These are phyloP conservation scores for Zoysia matrella DNA, from an alignment of 202 grass and related monocot genomes.

Conservation along the genomic window DNA sequence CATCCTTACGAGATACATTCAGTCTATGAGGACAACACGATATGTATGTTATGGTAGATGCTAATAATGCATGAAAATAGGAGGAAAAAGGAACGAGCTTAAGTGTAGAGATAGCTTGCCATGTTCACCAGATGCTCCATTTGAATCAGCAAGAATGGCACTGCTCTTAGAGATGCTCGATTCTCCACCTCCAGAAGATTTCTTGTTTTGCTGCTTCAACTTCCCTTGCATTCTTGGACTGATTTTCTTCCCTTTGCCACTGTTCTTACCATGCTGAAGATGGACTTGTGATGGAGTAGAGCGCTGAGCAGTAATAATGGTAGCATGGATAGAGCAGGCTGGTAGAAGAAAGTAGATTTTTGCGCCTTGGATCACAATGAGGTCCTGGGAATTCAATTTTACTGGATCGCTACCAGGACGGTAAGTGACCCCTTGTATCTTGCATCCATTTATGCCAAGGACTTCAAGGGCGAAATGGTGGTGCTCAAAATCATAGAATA, in stretches of 20 bases:
- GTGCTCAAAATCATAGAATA: constrained; percentile 66
- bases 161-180: background rate
- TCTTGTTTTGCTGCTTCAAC: constrained; percentile 16
- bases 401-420: constrained; percentile 39
- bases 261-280: background rate
- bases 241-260: background rate
- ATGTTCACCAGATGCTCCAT: constrained; percentile 3
- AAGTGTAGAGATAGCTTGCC: constrained; percentile 29
- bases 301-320: constrained; percentile 7
- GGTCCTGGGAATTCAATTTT: constrained; percentile 56
- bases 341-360: constrained; percentile 69
- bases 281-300: background rate
- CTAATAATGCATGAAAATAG: background rate
- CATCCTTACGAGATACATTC: background rate
- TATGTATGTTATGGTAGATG: background rate
- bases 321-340: constrained; percentile 28
- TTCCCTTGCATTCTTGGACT: background rate
- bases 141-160: background rate
- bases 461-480: constrained; percentile 52
- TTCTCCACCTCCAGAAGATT: constrained; percentile 15
- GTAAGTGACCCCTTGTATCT: constrained; percentile 36
- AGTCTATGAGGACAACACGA: background rate
- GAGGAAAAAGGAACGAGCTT: background rate
- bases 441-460: constrained; percentile 54
- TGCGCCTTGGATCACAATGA: constrained; percentile 53